These are phyloP conservation scores for Nicotiana obtusifolia DNA, from an alignment of 257 asterid species.

Conservation along the genomic window DNA sequence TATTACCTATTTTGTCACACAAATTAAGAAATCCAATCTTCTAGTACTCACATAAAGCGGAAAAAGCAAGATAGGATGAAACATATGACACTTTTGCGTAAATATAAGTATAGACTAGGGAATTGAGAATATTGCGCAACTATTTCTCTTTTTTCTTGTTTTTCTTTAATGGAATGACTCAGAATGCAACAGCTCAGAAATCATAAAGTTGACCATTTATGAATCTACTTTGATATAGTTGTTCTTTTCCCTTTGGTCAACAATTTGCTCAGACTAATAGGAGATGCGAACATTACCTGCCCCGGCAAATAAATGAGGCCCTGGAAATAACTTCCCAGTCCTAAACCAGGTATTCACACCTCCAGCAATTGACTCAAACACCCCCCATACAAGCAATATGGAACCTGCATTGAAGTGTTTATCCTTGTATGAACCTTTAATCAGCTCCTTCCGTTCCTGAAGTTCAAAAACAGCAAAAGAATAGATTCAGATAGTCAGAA, in stretches of 20 bases:
- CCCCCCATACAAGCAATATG: slow-evolving; percentile 78
- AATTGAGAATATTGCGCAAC: not conserved
- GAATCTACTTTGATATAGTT: not conserved
- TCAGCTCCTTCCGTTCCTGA: slow-evolving; percentile 78
- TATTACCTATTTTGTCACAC: not conserved
- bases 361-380: slow-evolving; percentile 62
- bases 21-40: not conserved
- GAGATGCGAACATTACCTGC: slow-evolving; percentile 42
- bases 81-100: not conserved
- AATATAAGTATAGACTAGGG: not conserved
- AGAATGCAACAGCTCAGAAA: not conserved
- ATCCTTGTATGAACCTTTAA: slow-evolving; percentile 84
- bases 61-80: not conserved
- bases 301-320: slow-evolving; percentile 92
- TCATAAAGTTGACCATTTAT: not conserved
- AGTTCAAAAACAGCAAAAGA: not conserved
- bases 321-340: slow-evolving; percentile 91
- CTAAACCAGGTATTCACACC: slow-evolving; percentile 80
- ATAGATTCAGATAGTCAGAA: not conserved
- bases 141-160: not conserved
- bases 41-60: not conserved
- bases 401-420: slow-evolving; percentile 92
- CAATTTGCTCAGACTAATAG: not conserved
- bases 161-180: not conserved
- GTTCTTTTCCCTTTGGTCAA: not conserved